A percentile compares a stretch with the other conserved stretches of the same genome.
Evolutionary conservation across 2,329 filamentous ascomycete species (phyloP).

Genomic region (Aspergillus fumigatus): DNA sequence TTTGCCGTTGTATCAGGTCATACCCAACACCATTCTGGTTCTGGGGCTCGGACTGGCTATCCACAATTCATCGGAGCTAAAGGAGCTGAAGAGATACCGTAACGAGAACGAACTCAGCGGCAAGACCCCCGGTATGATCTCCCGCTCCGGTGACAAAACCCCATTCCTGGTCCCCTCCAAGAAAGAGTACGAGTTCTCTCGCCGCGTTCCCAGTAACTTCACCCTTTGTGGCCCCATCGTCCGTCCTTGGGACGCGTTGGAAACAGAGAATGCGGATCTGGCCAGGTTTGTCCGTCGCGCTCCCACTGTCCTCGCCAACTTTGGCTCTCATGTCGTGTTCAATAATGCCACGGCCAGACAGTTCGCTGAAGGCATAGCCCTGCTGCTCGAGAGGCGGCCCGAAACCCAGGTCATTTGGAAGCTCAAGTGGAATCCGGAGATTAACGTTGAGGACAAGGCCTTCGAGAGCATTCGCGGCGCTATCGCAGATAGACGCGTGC

Average conservation of each 20-base stretch:
- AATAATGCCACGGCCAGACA: conserved; percentile 27
- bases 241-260: conserved; percentile 24
- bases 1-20: conserved; percentile 37
- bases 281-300: conserved; percentile 36
- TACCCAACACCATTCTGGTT: conserved; percentile 37
- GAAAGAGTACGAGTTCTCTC: conserved; percentile 32
- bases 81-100: conserved; percentile 20
- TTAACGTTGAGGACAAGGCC: conserved; percentile 5
- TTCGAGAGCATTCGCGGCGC: conserved; percentile 18
- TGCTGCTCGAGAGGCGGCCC: conserved; percentile 27
- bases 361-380: conserved; percentile 34
- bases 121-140: conserved; percentile 10
- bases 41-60: conserved; percentile 23
- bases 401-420: conserved; percentile 35
- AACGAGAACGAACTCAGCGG: conserved; percentile 17
- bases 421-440: conserved; percentile 8
- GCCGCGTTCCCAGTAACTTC: conserved; percentile 31
- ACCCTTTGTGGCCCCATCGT: conserved; percentile 44
- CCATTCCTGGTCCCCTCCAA: conserved; percentile 17
- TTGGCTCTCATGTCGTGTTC: conserved; percentile 36
- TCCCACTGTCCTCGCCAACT: conserved; percentile 43
- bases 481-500: conserved; percentile 28
- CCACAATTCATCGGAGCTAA: conserved; percentile 14
- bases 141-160: background rate
- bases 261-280: conserved; percentile 35